Evolutionary conservation across 2,329 filamentous ascomycete genomes (phyloP).

Genomic region (Pseudogymnoascus sp.): DNA sequence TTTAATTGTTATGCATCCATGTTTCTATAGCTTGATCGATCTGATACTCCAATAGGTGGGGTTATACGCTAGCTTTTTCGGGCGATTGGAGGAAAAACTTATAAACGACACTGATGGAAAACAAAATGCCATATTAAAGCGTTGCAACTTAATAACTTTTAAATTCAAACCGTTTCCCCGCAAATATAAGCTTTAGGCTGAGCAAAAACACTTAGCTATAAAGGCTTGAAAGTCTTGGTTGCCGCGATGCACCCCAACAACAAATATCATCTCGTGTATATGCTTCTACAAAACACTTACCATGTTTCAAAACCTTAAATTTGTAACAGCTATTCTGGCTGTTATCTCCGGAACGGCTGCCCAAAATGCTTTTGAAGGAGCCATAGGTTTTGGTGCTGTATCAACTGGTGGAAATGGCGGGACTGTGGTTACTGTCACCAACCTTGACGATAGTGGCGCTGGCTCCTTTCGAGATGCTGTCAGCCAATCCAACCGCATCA

Average conservation of each 20-base stretch:
- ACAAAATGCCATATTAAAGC: background rate
- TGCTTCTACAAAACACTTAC: background rate
- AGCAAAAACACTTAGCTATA: background rate
- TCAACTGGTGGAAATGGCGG: conserved; percentile 39
- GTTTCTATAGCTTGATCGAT: background rate
- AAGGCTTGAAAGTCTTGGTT: background rate
- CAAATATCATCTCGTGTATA: background rate
- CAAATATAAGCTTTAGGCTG: background rate
- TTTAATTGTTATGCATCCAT: background rate
- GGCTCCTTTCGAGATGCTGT: conserved; percentile 43
- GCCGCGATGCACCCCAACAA: background rate
- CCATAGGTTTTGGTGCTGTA: conserved; percentile 39
- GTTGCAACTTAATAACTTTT: background rate
- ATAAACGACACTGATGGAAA: background rate
- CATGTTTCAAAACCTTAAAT: background rate
- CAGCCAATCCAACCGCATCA: conserved; percentile 34
- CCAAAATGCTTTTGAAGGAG: conserved; percentile 36
- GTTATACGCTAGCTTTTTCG: background rate
- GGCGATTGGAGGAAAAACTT: conserved; percentile 3
- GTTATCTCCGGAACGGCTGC: background rate
- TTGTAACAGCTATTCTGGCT: background rate
- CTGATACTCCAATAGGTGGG: background rate
- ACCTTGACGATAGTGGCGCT: conserved; percentile 36
- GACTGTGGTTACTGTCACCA: conserved; percentile 37
- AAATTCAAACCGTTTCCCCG: background rate